Evolutionary conservation across 768 basidiomycete species (phyloP).

Genomic region (Macrocybe gigantea): DNA sequence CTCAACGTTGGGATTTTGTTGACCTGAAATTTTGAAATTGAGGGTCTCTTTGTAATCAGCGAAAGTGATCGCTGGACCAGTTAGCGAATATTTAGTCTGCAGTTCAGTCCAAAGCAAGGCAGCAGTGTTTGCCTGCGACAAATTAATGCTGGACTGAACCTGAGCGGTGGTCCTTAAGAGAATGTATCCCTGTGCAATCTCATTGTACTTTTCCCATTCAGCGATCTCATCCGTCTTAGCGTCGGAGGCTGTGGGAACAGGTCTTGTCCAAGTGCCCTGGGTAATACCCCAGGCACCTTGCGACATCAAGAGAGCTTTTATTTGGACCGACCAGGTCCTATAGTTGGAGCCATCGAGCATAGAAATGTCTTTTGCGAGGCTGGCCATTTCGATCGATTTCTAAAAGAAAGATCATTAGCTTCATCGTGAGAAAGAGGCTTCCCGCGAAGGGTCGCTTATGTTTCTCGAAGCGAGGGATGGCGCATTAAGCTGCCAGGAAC

Average conservation of each 20-base stretch:
- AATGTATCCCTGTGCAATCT: neutral
- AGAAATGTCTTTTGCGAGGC: neutral
- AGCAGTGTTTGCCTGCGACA: neutral
- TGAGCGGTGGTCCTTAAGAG: neutral
- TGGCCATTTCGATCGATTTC: neutral
- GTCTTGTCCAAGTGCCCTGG: neutral
- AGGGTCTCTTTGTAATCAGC: neutral
- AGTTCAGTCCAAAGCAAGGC: neutral
- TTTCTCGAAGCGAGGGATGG: neutral
- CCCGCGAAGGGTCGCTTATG: neutral
- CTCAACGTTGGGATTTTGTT: neutral
- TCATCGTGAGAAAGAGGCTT: neutral
- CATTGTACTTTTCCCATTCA: neutral
- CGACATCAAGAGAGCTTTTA: neutral
- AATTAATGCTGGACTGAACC: neutral
- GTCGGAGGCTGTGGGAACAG: neutral
- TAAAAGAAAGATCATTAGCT: neutral
- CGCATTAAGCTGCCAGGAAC: neutral
- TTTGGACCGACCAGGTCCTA: neutral
- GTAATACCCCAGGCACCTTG: neutral
- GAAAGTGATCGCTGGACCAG: constrained; percentile 1
- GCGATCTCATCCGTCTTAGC: constrained; percentile 10
- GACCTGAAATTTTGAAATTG: neutral
- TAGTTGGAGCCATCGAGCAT: neutral
- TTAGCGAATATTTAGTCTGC: neutral